Evolutionary conservation across 768 basidiomycete genomes (phyloP), one percentile per base, ranked within the genome.

Genomic region (Lanmaoa pseudosensibilis): DNA sequence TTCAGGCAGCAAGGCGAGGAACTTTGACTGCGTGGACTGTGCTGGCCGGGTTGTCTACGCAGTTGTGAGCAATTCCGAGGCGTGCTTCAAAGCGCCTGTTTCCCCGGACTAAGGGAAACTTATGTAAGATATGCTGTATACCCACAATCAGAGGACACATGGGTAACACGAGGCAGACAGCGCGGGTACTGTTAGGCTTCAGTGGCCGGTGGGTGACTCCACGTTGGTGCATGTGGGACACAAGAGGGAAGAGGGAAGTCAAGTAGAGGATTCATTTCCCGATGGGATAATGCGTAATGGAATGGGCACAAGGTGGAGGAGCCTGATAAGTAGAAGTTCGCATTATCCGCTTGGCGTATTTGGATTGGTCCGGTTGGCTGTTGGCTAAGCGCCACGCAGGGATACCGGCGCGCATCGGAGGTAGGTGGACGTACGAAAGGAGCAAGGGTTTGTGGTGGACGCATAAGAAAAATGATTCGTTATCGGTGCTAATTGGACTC

Each of bases 151-250:
- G 19, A n/a, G 45, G 50, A 33, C 54, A 46, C 56, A 56, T 61
- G 55, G 46, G 6, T 30, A 54, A 69, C 64, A 65, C 58, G 69
- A 71, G 69, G 69, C 39, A 19, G 38, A 34, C 11, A 13, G 18
- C 16, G 16, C 50, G 19, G 47, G 34, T 36, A 21, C 37, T 38
- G 23, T 38, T 50, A 9, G 49, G 37, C 23, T 36, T 37, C 37
- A 30, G 36, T 38, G 34, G 21, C 34, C 25, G 5, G 21, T 38
- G 50, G n/a, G 34, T 5, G 50, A 21, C n/a, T 21, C 25, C 37
- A 21, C 27, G 37, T n/a, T 32, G 16, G 30, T 40, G 23, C 21
- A 23, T 12, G 53, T n/a, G 52, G n/a, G 30, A 40, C 30, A 21
- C 33, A 50, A 51, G 23, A 3, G 33, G 25, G 10, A 27, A 19